These are phyloP conservation scores for Fraxinus paxiana DNA, from an alignment of 305 asterid genomes.

Conservation along the genomic window DNA sequence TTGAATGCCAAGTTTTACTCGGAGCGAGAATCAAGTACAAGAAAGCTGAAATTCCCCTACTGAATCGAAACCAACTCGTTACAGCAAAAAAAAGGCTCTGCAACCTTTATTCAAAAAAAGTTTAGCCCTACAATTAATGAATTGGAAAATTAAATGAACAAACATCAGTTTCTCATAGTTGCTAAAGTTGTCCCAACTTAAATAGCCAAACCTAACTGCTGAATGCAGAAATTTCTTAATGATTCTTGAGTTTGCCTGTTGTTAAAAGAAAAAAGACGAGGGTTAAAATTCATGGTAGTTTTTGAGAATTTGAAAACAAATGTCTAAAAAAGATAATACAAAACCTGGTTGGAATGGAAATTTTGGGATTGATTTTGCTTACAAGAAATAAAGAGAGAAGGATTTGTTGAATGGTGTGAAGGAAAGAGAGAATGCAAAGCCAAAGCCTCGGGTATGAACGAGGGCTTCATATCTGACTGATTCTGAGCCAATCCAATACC, in stretches of 20 bases:
- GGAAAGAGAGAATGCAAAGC: conserved; percentile 41
- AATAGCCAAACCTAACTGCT: conserved; percentile 44
- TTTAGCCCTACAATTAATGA: neutral
- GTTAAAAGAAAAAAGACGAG: neutral
- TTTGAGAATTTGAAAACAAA: neutral
- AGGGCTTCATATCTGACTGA: conserved; percentile 45
- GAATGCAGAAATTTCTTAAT: conserved; percentile 16
- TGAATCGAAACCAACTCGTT: conserved; percentile 60
- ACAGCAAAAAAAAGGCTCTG: conserved; percentile 53
- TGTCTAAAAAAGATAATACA: neutral
- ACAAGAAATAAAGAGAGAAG: conserved; percentile 33
- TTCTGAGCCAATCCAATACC: conserved; percentile 31
- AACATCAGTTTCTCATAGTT: conserved; percentile 33
- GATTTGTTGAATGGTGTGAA: conserved; percentile 21
- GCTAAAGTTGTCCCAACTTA: conserved; percentile 55
- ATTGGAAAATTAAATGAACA: neutral
- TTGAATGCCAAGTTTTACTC: conserved; percentile 29
- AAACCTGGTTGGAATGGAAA: conserved; percentile 28
- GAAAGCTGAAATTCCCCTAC: conserved; percentile 66
- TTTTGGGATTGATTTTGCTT: conserved; percentile 19
- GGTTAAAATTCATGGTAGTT: neutral
- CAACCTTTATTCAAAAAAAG: conserved; percentile 36
- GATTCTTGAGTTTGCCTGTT: conserved; percentile 29
- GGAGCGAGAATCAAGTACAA: conserved; percentile 62
- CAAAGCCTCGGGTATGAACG: conserved; percentile 49